These are phyloP conservation scores for Crithidia expoeki DNA, from an alignment of 208 protist genomes.

Conservation along the genomic window DNA sequence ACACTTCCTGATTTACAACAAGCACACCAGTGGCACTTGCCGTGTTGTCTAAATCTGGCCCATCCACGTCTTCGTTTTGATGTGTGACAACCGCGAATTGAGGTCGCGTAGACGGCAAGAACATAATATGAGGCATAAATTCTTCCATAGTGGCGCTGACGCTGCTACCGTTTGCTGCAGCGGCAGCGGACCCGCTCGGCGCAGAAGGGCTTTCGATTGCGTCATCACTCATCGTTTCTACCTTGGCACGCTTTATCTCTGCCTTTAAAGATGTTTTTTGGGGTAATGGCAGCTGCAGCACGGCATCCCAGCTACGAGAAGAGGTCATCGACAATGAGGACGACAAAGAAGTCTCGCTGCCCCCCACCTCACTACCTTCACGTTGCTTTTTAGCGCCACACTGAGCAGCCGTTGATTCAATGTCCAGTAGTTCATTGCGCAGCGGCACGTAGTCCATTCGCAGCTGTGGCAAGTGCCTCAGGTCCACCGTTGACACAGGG, in stretches of 20 bases:
- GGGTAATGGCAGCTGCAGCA: conserved; percentile 2
- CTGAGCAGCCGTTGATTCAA: background rate
- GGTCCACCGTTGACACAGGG: conserved; percentile 53
- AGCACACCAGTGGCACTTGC: conserved; percentile 63
- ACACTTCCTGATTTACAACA: conserved; percentile 84
- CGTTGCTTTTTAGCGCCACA: too few species aligned
- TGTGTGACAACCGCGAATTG: conserved; percentile 80
- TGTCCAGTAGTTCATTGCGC: conserved; percentile 27
- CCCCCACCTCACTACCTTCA: conserved; percentile 5
- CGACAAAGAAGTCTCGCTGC: too few species aligned
- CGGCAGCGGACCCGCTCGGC: background rate
- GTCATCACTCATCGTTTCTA: conserved; percentile 18
- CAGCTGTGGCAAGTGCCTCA: conserved; percentile 62
- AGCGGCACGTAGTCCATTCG: conserved; percentile 60
- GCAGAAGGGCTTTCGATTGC: background rate
- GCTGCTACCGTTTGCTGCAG: background rate
- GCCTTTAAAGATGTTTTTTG: background rate
- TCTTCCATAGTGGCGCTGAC: conserved; percentile 25
- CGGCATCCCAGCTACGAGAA: conserved; percentile 26
- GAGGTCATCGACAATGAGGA: too few species aligned
- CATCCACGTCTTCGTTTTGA: conserved; percentile 42
- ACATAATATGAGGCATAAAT: conserved; percentile 83
- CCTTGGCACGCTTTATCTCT: conserved; percentile 45
- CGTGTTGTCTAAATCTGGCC: conserved; percentile 24
- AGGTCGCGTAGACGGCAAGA: conserved; percentile 78